phyloP scores from a whole-genome alignment of 129 eudicot species.

The Centaurea solstitialis region DNA sequence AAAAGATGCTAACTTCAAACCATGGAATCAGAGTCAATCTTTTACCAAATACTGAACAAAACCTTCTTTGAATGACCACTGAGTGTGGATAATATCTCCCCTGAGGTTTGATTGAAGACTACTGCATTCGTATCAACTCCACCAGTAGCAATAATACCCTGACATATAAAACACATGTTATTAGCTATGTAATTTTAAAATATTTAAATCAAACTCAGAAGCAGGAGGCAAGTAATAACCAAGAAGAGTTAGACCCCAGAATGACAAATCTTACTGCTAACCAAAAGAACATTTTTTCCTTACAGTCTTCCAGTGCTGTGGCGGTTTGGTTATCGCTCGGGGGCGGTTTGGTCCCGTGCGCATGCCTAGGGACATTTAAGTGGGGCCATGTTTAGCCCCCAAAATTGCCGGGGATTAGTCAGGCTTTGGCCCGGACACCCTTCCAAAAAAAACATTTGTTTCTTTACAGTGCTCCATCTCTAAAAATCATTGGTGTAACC shows the following conservation, averaged over 20 bases:
- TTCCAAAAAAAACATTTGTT: too few relatives aligned
- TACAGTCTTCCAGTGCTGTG: background rate
- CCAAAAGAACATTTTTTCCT: background rate
- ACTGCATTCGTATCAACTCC: constrained; percentile 90
- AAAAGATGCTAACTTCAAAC: background rate
- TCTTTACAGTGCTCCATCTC: background rate
- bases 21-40: background rate
- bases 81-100: constrained; percentile 83
- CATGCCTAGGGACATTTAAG: too few relatives aligned
- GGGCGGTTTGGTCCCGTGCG: too few relatives aligned
- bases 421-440: too few relatives aligned
- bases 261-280: background rate
- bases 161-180: constrained; percentile 10
- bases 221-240: background rate
- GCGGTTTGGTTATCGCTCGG: too few relatives aligned
- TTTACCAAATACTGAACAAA: constrained; percentile 15
- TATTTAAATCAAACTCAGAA: background rate
- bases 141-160: constrained; percentile 94
- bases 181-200: background rate
- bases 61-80: constrained; percentile 99
- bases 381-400: too few relatives aligned
- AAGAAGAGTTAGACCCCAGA: background rate
- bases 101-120: constrained; percentile 79
- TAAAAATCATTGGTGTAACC: background rate
- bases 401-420: too few relatives aligned